Conservation (phyloP, 108 stramenopile genomes). For the Mayamaea pseudoterrestris region DNA sequence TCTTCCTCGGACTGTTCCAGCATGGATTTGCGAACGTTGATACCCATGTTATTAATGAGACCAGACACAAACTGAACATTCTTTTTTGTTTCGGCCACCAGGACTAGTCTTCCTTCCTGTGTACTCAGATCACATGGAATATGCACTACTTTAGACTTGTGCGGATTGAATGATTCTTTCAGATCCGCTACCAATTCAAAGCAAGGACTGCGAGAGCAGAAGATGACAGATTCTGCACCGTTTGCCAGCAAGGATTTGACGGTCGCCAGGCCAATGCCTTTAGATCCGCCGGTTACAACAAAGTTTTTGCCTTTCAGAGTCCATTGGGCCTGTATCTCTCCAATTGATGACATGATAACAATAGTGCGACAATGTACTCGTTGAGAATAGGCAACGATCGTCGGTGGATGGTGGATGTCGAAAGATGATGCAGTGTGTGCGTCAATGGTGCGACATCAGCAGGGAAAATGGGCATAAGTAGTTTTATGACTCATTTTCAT, state of each 20-base stretch:
- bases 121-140: slow-evolving; percentile 52
- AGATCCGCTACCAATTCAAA: slow-evolving; percentile 11
- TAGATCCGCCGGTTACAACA: slow-evolving; percentile 53
- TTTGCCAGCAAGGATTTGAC: slow-evolving; percentile 27
- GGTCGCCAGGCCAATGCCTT: slow-evolving; percentile 46
- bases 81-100: slow-evolving; percentile 20
- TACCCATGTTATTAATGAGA: slow-evolving; percentile 89
- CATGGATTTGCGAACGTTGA: slow-evolving; percentile 63
- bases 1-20: slow-evolving; percentile 72
- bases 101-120: slow-evolving; percentile 30
- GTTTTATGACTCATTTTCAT: too few relatives aligned
- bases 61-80: slow-evolving; percentile 41
- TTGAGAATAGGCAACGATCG: too few relatives aligned
- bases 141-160: slow-evolving; percentile 15
- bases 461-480: too few relatives aligned
- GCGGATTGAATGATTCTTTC: slow-evolving; percentile 8
- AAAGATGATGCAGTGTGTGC: too few relatives aligned
- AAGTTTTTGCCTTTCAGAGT: slow-evolving; percentile 29
- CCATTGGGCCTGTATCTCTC: too few relatives aligned
- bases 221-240: slow-evolving; percentile 29
- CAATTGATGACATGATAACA: too few relatives aligned
- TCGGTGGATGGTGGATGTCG: too few relatives aligned
- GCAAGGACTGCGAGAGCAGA: slow-evolving; percentile 27
- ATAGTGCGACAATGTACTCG: too few relatives aligned
- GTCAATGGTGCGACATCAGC: too few relatives aligned